Evolutionary conservation across 2,329 filamentous ascomycete genomes (phyloP).

Genomic region (Drechslerella dactyloides): DNA sequence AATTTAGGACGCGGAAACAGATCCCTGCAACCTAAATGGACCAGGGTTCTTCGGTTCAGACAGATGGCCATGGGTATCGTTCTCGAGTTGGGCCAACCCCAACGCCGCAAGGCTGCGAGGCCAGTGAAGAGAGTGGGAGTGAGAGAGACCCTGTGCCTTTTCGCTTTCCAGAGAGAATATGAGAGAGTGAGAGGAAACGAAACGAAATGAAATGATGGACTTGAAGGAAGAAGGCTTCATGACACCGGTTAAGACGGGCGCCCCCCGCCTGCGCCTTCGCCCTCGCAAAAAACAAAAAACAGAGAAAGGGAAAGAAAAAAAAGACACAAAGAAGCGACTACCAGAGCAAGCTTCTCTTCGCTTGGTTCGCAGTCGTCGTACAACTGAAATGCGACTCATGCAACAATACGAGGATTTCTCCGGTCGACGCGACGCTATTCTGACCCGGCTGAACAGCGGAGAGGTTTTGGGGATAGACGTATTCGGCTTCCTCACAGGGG

Average conservation of each 20-base stretch:
- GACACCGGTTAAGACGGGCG: conserved; percentile 41
- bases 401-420: background rate
- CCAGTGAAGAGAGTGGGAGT: conserved; percentile 12
- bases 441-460: conserved; percentile 32
- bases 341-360: background rate
- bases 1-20: conserved; percentile 43
- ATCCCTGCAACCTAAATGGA: conserved; percentile 35
- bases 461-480: conserved; percentile 37
- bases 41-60: conserved; percentile 37
- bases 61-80: conserved; percentile 37
- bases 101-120: conserved; percentile 21
- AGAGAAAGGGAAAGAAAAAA: conserved; percentile 1
- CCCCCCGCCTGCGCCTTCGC: conserved; percentile 21
- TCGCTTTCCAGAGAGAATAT: conserved; percentile 22
- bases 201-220: conserved; percentile 26
- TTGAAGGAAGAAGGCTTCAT: conserved; percentile 29
- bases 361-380: background rate
- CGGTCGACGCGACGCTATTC: background rate
- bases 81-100: conserved; percentile 35
- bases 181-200: conserved; percentile 13
- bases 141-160: conserved; percentile 45
- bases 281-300: background rate
- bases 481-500: conserved; percentile 41
- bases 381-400: conserved; percentile 2
- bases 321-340: background rate